Evolutionary conservation across 768 basidiomycete species (phyloP).

Genomic region (Lenzites betulinus): DNA sequence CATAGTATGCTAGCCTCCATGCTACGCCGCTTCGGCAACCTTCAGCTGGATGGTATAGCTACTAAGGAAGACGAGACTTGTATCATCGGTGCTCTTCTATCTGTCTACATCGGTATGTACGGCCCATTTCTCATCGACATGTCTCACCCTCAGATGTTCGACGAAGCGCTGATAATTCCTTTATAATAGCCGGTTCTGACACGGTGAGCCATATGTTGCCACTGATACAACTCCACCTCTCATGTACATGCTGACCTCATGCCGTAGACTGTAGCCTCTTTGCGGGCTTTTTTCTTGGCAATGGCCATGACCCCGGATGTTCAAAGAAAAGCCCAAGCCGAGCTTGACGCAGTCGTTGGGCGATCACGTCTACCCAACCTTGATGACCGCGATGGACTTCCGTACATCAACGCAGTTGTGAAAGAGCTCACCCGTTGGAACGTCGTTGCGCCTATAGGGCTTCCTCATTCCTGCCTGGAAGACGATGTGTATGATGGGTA

Average conservation of each 20-base stretch:
- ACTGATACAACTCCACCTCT: background rate
- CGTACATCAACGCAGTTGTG: background rate
- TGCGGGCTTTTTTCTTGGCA: constrained; percentile 6
- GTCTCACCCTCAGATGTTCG: background rate
- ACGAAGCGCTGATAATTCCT: background rate
- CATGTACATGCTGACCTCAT: no score
- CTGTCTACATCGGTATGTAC: background rate
- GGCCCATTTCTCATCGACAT: background rate
- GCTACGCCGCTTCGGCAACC: background rate
- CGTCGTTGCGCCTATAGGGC: constrained; percentile 1
- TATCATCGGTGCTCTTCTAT: background rate
- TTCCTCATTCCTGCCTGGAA: background rate
- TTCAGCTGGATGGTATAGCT: background rate
- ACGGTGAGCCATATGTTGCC: background rate
- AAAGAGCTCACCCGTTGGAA: constrained; percentile 3
- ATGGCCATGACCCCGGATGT: constrained; percentile 13
- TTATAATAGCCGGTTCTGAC: no score
- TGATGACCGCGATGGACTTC: background rate
- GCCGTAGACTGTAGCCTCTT: background rate
- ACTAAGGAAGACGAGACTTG: background rate
- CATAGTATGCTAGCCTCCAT: background rate
- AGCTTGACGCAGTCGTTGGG: constrained; percentile 8
- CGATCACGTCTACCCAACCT: constrained; percentile 2
- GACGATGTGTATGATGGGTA: constrained; percentile 29
- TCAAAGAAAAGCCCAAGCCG: constrained; percentile 7